Conservation (phyloP, 345 rosid species). For the Salix suchowensis region DNA sequence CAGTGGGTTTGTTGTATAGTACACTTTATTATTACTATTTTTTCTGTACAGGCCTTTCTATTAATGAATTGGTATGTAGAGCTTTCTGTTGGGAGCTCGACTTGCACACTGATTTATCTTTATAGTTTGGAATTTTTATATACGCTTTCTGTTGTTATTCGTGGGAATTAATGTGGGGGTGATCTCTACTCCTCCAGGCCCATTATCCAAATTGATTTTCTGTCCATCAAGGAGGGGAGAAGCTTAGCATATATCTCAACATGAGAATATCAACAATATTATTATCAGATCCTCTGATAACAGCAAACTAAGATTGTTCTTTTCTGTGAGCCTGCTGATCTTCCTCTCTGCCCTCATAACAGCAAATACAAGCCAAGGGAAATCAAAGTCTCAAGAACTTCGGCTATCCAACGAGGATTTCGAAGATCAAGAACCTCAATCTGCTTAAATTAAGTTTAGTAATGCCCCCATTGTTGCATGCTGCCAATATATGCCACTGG, state of each 20-base stretch:
- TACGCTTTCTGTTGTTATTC: no score
- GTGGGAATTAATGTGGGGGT: no score
- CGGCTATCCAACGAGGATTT: conserved; percentile 48
- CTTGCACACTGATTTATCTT: no score
- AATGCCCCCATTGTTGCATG: background rate
- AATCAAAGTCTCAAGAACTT: conserved; percentile 45
- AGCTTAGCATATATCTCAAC: background rate
- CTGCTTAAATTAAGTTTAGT: conserved; percentile 18
- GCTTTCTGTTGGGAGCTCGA: no score
- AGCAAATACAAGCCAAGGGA: conserved; percentile 57
- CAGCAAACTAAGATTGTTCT: conserved; percentile 7
- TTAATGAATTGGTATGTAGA: no score
- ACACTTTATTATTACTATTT: background rate
- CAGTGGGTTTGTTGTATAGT: background rate
- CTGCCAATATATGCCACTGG: conserved; percentile 2
- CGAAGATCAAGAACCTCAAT: conserved; percentile 52
- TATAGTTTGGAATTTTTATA: no score
- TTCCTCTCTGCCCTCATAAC: conserved; percentile 66
- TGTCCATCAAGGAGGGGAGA: background rate
- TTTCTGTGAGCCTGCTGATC: conserved; percentile 18
- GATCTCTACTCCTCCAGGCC: background rate
- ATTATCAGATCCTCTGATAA: background rate
- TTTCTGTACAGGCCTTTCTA: background rate
- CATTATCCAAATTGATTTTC: background rate
- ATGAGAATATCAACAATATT: background rate